These are phyloP conservation scores for Batrachochytrium dendrobatidis DNA, from an alignment of 371 early-diverging fungal species.

Conservation along the genomic window DNA sequence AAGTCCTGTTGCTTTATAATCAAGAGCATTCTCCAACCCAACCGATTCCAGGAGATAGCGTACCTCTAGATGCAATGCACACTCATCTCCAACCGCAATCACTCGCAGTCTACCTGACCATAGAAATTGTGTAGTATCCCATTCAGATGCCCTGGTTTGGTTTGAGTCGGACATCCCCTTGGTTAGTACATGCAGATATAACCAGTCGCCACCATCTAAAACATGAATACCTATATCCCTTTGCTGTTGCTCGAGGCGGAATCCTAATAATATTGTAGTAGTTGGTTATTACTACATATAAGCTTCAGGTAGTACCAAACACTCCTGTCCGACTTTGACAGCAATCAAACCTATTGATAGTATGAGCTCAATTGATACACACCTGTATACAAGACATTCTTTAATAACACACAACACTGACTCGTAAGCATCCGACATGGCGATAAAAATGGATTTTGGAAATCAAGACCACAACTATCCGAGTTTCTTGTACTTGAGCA, in stretches of 20 bases:
- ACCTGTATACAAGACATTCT: slow-evolving; percentile 64
- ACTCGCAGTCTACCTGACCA: slow-evolving; percentile 79
- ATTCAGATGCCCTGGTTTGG: slow-evolving; percentile 66
- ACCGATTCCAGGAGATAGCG: slow-evolving; percentile 4
- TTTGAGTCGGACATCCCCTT: background rate
- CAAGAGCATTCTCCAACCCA: slow-evolving; percentile 4
- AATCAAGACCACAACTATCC: too few species aligned
- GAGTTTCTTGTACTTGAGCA: too few species aligned
- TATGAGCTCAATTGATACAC: background rate
- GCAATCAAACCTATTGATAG: background rate
- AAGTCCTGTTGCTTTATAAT: background rate
- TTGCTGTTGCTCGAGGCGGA: slow-evolving; percentile 66
- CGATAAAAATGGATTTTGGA: too few species aligned
- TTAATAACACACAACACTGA: slow-evolving; percentile 71
- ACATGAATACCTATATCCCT: slow-evolving; percentile 60
- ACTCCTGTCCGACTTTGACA: background rate
- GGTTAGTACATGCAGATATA: background rate
- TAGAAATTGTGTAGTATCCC: slow-evolving; percentile 71
- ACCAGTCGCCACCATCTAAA: background rate
- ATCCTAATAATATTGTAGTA: slow-evolving; percentile 38
- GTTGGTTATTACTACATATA: background rate
- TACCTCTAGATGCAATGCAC: slow-evolving; percentile 1
- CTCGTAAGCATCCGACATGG: too few species aligned
- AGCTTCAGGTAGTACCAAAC: background rate
- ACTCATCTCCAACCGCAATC: background rate